Base-by-base conservation (phyloP, 495 filamentous ascomycete species). In the Immersiella caudata region DNA sequence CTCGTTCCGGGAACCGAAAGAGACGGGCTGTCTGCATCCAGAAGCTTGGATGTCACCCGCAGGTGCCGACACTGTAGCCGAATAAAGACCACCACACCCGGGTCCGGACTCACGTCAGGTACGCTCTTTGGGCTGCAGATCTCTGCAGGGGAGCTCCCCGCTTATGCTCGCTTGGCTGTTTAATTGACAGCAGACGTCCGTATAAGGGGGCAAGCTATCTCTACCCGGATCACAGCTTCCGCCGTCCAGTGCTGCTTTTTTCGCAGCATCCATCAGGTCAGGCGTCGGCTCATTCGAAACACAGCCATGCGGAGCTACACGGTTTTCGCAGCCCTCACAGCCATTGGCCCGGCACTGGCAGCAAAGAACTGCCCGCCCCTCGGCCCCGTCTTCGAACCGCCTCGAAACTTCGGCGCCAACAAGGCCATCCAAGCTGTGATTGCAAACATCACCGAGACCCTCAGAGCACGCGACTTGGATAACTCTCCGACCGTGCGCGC, bases 341-440 rank as follows among this genome's bases (percentile, higher is more conserved):
- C 67, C 12, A 54, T 64, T 40, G 27, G 61, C 11, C 21, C 60
- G 3, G 66, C 57, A 1, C 33, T 74, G n/a, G 75, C 73, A 27
- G 74, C 73, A 16, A 72, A 74, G 11, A 77, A 78, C 50, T 87
- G 84, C 65, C 85, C 83, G 5, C 77, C 85, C 2, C 78, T 82
- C 18, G 84, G 84, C 0, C 79, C 83, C 1, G 79, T 76, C 22
- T 87, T 80, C 66, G 79, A 82, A 51, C 78, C 80, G 22, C 80
- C 81, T 6, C 74, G 54, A 33, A 75, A 74, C 55, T 73, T 82
- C n/a, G 74, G 73, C 1, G 71, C 71, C 20, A 76, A 71, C 27
- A 61, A 71, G 1, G 69, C 68, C 22, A 76, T 84, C 27, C 70
- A 74, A 55, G 66, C 70, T 5, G 80, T 76, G 14, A 55, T 80